Evolutionary conservation across 176 grass and related monocot species (phyloP), one percentile per base, ranked within the genome.

Genomic region (Guadua angustifolia): DNA sequence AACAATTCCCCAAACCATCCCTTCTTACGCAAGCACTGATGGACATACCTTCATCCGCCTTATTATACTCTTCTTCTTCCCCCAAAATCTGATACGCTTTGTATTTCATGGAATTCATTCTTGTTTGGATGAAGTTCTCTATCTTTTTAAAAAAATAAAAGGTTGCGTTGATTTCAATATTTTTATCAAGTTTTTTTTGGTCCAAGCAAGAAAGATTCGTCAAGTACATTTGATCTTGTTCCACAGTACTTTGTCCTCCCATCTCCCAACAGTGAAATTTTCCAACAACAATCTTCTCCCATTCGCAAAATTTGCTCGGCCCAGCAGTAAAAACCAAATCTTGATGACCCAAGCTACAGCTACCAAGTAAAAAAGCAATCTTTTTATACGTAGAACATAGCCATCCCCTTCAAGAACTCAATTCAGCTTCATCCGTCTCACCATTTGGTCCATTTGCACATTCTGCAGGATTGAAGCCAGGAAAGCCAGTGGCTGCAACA

Each of bases 201-300:
- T 66, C 75, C 76, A 78, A 88, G 82, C 68, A 69, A 62, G 77
- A 85, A 89, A 76, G 77, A 85, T 89, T 89, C 87, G 82, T 19
- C 61, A 69, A 89, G 87, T 85, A 89, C 82, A 76, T 75, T 70
- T 70, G 33, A 81, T 76, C 70, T 62, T 62, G 82, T 81, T 76
- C 62, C 70, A 51, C 64, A 63, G 82, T 85, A 62, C 82, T 7
- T 26, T 75, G 51, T 77, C 80, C 18, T 72, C 38, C 49, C 76
- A 74, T 67, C 69, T n/a, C 77, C 52, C 70, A 85, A 76, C 64
- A 89, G 82, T 85, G 18, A 69, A 51, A 70, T 25, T 67, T 51
- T 19, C 81, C 16, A 5, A 43, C 52, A 2, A 59, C 70, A 75
- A 35, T 66, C 29, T 21, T 50, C 24, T 71, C 36, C 66, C 25